Evolutionary conservation across 805 yeast species (phyloP).

Genomic region (Pichia occidentalis): DNA sequence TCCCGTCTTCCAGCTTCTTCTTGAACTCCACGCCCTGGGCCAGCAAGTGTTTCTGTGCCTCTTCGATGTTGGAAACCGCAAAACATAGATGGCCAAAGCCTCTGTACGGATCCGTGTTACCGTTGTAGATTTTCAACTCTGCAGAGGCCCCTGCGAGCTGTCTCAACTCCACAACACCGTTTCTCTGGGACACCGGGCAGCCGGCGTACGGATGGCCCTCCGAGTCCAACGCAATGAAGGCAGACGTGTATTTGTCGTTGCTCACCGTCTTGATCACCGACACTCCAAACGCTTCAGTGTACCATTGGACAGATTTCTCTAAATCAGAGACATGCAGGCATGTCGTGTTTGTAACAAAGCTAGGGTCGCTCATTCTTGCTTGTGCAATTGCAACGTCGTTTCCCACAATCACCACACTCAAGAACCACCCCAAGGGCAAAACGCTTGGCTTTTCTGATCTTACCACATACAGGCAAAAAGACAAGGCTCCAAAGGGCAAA

Average conservation of each 20-base stretch:
- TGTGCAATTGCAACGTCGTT: too few relatives aligned
- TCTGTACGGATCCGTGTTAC: conserved; percentile 76
- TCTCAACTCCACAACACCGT: conserved; percentile 78
- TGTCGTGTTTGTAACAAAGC: conserved; percentile 55
- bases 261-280: conserved; percentile 46
- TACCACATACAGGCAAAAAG: too few relatives aligned
- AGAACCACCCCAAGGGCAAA: too few relatives aligned
- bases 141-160: conserved; percentile 59
- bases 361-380: conserved; percentile 25
- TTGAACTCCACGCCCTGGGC: conserved; percentile 64
- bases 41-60: conserved; percentile 52
- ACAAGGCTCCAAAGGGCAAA: too few relatives aligned
- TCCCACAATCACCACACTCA: too few relatives aligned
- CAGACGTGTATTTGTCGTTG: conserved; percentile 56
- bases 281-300: conserved; percentile 70
- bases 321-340: conserved; percentile 83
- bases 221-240: conserved; percentile 56
- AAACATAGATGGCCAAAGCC: conserved; percentile 95
- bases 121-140: conserved; percentile 54
- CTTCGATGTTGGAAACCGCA: conserved; percentile 72
- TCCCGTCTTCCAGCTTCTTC: conserved; percentile 81
- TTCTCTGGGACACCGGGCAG: conserved; percentile 33
- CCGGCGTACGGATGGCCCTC: conserved; percentile 34
- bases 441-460: too few relatives aligned
- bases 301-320: conserved; percentile 61